Conservation (phyloP, 176 grass and related monocot species). For the Microstegium vimineum region DNA sequence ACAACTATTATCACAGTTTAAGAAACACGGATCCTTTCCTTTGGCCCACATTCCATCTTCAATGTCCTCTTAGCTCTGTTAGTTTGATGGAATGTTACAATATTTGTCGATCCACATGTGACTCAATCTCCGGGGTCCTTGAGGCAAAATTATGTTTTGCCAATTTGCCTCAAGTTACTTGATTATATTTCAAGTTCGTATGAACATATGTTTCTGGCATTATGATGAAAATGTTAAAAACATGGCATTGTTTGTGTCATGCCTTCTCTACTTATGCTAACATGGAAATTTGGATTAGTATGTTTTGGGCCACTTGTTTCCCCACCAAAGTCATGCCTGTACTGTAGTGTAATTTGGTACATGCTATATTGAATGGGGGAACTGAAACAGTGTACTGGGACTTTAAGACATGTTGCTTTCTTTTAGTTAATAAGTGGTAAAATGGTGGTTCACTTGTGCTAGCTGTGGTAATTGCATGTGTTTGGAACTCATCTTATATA, state of each 20-base stretch:
- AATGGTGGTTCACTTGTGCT: not conserved
- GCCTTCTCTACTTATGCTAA: not conserved
- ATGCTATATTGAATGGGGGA: not conserved
- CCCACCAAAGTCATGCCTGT: not conserved
- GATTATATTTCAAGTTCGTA: not conserved
- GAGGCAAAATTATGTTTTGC: not conserved
- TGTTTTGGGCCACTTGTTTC: constrained; percentile 2
- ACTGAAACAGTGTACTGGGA: not conserved
- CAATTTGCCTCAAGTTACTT: not conserved
- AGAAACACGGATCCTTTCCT: not conserved
- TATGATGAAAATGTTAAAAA: not conserved
- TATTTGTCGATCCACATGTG: not conserved
- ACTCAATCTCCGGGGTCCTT: not conserved
- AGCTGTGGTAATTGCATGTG: not conserved
- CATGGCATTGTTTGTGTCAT: not conserved
- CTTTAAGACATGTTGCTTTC: not conserved
- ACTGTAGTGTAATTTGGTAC: not conserved
- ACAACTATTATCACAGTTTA: not conserved
- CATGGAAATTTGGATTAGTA: not conserved
- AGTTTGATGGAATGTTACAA: not conserved
- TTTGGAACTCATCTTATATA: constrained; percentile 7
- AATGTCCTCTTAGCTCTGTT: not conserved
- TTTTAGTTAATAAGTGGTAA: not conserved
- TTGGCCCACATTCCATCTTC: not conserved
- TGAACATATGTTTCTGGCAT: not conserved